These are phyloP conservation scores for Vaucheria bursata DNA, from an alignment of 352 stramenopile genomes.

Conservation along the genomic window DNA sequence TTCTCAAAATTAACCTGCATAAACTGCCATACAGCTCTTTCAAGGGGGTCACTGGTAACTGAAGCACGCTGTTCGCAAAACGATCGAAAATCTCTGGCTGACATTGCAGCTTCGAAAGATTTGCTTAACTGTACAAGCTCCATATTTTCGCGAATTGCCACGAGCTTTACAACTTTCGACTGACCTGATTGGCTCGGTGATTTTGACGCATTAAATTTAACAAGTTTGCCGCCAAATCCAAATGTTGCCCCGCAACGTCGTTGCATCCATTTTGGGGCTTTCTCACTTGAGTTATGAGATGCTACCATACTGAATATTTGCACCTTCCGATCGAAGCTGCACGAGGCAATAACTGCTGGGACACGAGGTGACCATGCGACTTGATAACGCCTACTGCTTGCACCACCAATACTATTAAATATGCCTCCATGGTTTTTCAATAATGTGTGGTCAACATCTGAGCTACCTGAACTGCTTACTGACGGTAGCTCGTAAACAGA, in stretches of 20 bases:
- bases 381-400: constrained; percentile 89
- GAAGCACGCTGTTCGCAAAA: constrained; percentile 80
- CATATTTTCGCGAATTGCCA: constrained; percentile 62
- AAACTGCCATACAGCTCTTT: too few relatives aligned
- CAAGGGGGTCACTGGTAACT: constrained; percentile 50
- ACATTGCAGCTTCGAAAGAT: constrained; percentile 75
- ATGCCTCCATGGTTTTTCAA: too few relatives aligned
- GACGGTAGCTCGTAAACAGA: constrained; percentile 84
- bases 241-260: constrained; percentile 79
- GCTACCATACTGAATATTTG: constrained; percentile 75
- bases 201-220: too few relatives aligned
- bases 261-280: constrained; percentile 87
- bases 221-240: constrained; percentile 87
- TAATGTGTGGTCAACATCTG: too few relatives aligned
- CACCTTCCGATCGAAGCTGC: constrained; percentile 91
- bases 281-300: constrained; percentile 59
- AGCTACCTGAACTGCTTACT: too few relatives aligned
- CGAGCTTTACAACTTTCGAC: too few relatives aligned
- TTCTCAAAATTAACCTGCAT: too few relatives aligned
- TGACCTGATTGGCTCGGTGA: too few relatives aligned
- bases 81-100: constrained; percentile 74
- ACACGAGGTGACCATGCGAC: constrained; percentile 89
- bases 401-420: too few relatives aligned
- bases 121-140: constrained; percentile 71
- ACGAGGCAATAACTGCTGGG: constrained; percentile 85